These are phyloP conservation scores for Botrytis hyacinthi DNA, from an alignment of 2,329 filamentous ascomycete species.

Conservation along the genomic window DNA sequence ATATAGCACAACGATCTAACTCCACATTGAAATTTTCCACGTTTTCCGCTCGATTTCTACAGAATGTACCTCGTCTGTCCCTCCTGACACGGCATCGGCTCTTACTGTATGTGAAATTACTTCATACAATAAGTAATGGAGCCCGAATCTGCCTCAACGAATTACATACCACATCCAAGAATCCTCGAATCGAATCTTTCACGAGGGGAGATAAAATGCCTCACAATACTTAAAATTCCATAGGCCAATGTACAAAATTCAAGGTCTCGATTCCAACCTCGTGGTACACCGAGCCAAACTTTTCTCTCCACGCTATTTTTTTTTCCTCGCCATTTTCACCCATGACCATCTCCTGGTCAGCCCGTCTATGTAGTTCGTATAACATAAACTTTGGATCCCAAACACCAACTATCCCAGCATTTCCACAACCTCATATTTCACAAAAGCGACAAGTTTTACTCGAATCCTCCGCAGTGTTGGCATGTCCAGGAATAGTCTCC, in stretches of 20 bases:
- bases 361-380: not conserved
- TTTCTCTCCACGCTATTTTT: not conserved
- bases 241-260: not conserved
- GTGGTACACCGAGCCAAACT: constrained; percentile 14
- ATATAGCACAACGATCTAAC: constrained; percentile 1
- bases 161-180: constrained; percentile 4
- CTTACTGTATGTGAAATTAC: not conserved
- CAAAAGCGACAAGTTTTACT: not conserved
- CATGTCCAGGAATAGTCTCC: not conserved
- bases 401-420: not conserved
- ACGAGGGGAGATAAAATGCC: not conserved
- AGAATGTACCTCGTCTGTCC: not conserved
- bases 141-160: not conserved
- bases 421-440: not conserved
- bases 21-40: not conserved
- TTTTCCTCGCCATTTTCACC: not conserved
- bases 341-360: not conserved
- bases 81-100: constrained; percentile 3
- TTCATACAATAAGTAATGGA: not conserved
- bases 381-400: not conserved
- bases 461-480: not conserved
- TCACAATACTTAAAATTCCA: not conserved
- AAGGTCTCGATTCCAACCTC: constrained; percentile 1
- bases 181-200: not conserved
- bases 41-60: constrained; percentile 19